These are phyloP conservation scores for Chalciporus chontae DNA, from an alignment of 768 basidiomycete genomes.

Conservation along the genomic window DNA sequence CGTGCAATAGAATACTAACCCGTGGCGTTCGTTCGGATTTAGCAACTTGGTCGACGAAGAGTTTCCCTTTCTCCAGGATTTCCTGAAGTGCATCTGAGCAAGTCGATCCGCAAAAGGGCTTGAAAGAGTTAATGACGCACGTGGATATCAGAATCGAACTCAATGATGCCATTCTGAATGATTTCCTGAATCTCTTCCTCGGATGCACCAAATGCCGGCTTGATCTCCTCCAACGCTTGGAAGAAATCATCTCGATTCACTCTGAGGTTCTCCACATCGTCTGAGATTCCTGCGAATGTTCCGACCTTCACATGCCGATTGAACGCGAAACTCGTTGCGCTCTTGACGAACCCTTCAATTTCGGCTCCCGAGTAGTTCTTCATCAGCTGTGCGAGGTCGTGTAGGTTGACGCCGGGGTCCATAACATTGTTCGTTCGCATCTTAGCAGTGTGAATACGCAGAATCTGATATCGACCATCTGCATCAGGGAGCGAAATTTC, in stretches of 20 bases:
- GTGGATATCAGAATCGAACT: constrained; percentile 71
- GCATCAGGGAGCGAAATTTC: constrained; percentile 98
- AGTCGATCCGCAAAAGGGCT: constrained; percentile 1
- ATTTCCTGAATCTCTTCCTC: constrained; percentile 94
- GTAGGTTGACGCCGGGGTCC: constrained; percentile 79
- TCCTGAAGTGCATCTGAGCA: constrained; percentile 46
- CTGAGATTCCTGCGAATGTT: constrained; percentile 93
- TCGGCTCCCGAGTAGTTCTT: constrained; percentile 99
- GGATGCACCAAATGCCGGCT: constrained; percentile 95
- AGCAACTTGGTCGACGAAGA: constrained; percentile 93
- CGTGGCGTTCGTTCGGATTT: constrained; percentile 87
- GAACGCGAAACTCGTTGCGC: constrained; percentile 97
- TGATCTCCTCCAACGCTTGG: constrained; percentile 89
- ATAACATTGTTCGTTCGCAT: constrained; percentile 92
- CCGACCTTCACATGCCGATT: constrained; percentile 97
- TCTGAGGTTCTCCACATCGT: constrained; percentile 90
- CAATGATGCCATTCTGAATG: constrained; percentile 95
- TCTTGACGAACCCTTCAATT: constrained; percentile 93
- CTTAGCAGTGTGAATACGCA: constrained; percentile 91
- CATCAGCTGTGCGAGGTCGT: constrained; percentile 75
- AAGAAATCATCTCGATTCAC: constrained; percentile 86
- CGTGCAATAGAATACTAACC: constrained; percentile 87
- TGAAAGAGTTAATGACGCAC: constrained; percentile 36
- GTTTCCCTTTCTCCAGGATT: constrained; percentile 77
- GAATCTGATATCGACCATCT: constrained; percentile 86